Evolutionary conservation across 192 early-diverging fungal genomes (phyloP).

Genomic region (Coemansia sp.): DNA sequence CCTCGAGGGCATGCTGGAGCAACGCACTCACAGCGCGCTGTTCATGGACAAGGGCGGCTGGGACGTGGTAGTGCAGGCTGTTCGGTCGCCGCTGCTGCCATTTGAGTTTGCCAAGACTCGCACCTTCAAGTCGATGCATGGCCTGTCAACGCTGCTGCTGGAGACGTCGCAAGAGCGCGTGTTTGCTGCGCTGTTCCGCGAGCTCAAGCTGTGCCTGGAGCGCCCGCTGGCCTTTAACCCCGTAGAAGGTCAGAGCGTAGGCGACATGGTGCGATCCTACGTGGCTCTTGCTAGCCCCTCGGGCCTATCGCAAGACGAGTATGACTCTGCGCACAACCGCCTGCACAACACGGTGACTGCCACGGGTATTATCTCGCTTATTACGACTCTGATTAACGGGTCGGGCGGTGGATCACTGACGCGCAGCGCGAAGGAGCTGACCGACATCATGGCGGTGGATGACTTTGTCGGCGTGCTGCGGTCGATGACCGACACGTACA

Average conservation of each 20-base stretch:
- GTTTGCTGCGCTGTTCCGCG: constrained; percentile 37
- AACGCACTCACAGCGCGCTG: constrained; percentile 43
- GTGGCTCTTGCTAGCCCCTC: constrained; percentile 39
- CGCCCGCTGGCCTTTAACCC: constrained; percentile 8
- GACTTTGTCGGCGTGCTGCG: constrained; percentile 37
- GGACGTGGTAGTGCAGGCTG: constrained; percentile 43
- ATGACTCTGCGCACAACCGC: constrained; percentile 17
- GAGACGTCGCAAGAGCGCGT: constrained; percentile 51
- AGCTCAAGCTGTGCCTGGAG: constrained; percentile 33
- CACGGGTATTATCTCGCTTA: constrained; percentile 34
- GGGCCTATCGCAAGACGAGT: constrained; percentile 28
- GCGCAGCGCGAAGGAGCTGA: constrained; percentile 38
- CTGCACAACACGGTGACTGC: constrained; percentile 43
- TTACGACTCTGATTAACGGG: constrained; percentile 41
- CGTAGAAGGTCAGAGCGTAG: not conserved
- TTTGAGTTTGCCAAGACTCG: constrained; percentile 57
- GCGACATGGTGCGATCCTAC: constrained; percentile 18
- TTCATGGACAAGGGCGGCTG: constrained; percentile 55
- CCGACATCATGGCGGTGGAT: constrained; percentile 27
- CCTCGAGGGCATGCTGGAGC: constrained; percentile 55
- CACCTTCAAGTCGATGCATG: constrained; percentile 51
- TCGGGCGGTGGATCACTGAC: constrained; percentile 45
- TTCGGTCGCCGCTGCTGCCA: constrained; percentile 52
- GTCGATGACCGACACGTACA: constrained; percentile 26
- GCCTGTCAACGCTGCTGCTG: constrained; percentile 45